Base-by-base conservation (phyloP, 2,329 filamentous ascomycete species). In the Thielaviopsis ethacetica region DNA sequence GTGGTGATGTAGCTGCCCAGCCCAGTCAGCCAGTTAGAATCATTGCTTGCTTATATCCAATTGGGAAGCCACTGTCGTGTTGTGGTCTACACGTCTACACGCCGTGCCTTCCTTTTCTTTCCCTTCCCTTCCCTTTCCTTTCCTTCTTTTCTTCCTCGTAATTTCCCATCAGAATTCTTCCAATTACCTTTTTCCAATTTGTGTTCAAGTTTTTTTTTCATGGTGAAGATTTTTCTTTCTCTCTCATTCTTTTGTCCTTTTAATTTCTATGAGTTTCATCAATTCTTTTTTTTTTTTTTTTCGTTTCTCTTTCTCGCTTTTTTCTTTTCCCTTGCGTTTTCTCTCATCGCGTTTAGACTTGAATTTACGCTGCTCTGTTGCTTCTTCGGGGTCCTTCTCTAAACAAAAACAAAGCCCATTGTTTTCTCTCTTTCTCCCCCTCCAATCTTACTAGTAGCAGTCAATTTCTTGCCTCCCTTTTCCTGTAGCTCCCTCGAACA, bases 221-320 rank as follows among this genome's bases (percentile, higher is more conserved):
- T 51, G 13, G 6, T 17, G 12, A 53, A 26, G 12, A 26, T 26
- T 30, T 53, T 53, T n/a, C 17, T 3, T 13, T 53, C 50, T 53
- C 21, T 26, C 7, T 47, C 19, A 51, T 51, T 22, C 17, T 41
- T 55, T 41, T 10, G 44, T 49, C n/a, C 24, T 49, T 50, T 54
- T 54, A 19, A 15, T 52, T n/a, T 15, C 7, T 53, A 22, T 22
- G 7, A 22, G 10, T 15, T 30, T 53, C 50, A 5, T 53, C 7
- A 53, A 12, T 54, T n/a, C n/a, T n/a, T n/a, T n/a, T n/a, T n/a
- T n/a, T n/a, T 54, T 47, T 58, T 38, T 50, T 51, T 19, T 51
- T 34, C 27, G 13, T n/a, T 38, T 38, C 24, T 15, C 22, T 51
- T 50, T 38, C 17, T 49, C n/a, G n/a, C n/a, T n/a, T n/a, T n/a